Percentiles rank a stretch among this genome's conserved stretches.
These are phyloP conservation scores for Diaporthe velutina DNA, from an alignment of 2,329 filamentous ascomycete species.

Conservation along the genomic window DNA sequence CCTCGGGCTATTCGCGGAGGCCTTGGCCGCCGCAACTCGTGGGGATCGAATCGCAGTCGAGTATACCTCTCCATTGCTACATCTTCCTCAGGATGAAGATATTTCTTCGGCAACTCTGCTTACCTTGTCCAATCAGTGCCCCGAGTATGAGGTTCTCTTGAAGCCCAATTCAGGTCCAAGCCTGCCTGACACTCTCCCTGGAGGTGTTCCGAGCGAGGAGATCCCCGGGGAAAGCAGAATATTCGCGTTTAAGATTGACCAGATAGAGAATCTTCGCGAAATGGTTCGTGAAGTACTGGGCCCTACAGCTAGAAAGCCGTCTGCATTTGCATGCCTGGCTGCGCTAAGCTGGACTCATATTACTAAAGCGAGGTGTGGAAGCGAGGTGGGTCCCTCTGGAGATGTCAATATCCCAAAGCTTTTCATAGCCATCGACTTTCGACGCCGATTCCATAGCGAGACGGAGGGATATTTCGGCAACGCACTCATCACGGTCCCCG, in stretches of 20 bases:
- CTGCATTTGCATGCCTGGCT: neutral
- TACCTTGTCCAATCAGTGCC: neutral
- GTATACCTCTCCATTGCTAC: neutral
- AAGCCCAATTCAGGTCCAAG: neutral
- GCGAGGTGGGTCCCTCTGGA: neutral
- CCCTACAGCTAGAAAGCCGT: neutral
- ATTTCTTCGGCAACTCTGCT: neutral
- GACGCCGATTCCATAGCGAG: neutral
- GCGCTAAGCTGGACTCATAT: slow-evolving; percentile 7
- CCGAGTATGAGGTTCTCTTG: neutral
- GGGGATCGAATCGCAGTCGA: neutral
- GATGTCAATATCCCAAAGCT: neutral
- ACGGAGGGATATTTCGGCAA: slow-evolving; percentile 9
- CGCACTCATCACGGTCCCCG: neutral
- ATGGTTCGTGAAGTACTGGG: neutral
- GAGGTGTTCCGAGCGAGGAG: neutral
- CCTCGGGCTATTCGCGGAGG: neutral
- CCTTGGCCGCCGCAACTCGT: neutral
- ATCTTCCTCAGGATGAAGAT: neutral
- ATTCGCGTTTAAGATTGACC: neutral
- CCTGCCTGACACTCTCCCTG: neutral
- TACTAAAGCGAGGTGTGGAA: neutral
- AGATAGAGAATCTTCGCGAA: neutral
- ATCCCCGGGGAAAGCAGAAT: slow-evolving; percentile 12
- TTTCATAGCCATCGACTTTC: neutral